These are phyloP conservation scores for Penicillium atrosanguineum DNA, from an alignment of 495 filamentous ascomycete genomes.

Conservation along the genomic window DNA sequence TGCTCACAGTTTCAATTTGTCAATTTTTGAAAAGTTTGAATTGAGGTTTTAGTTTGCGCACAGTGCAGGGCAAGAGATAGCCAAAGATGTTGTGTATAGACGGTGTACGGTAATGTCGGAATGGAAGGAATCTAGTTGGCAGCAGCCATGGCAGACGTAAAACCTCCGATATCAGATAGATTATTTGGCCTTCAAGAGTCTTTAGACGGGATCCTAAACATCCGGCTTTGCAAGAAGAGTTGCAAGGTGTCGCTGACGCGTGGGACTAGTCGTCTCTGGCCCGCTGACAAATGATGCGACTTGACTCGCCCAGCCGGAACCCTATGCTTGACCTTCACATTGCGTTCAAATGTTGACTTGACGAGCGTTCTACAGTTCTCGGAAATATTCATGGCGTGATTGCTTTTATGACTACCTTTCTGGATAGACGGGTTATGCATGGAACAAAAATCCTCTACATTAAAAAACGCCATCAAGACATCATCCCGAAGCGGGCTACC, in stretches of 20 bases:
- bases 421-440: conserved; percentile 22
- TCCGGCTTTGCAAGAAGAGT: neutral
- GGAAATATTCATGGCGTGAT: conserved; percentile 7
- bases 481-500: conserved; percentile 37
- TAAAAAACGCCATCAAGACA: conserved; percentile 42
- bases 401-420: conserved; percentile 23
- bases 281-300: conserved; percentile 25
- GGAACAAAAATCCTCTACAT: conserved; percentile 41
- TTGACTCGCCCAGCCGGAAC: conserved; percentile 6
- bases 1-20: neutral
- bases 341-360: neutral
- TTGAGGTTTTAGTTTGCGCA: neutral
- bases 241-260: conserved; percentile 4
- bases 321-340: neutral
- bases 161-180: neutral
- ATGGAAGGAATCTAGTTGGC: neutral
- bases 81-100: neutral
- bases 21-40: neutral
- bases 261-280: neutral
- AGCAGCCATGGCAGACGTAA: neutral
- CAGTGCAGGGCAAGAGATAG: neutral
- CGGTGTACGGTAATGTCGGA: neutral
- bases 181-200: neutral
- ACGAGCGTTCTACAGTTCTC: neutral
- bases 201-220: neutral